Evolutionary conservation across 306 rosid genomes (phyloP).

Genomic region (Hippophae tibetana): DNA sequence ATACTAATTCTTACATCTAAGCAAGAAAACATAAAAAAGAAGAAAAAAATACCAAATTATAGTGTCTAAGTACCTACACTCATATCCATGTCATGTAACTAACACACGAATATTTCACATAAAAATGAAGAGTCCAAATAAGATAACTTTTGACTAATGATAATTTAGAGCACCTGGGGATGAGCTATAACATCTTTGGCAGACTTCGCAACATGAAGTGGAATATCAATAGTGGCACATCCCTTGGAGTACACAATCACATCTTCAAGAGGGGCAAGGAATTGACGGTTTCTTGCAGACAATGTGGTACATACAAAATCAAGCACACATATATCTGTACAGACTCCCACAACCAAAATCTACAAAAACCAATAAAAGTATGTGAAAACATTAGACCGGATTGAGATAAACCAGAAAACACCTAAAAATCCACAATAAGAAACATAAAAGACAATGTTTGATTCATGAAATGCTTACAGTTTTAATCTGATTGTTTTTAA

Average conservation of each 20-base stretch:
- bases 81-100: too few relatives aligned
- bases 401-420: background rate
- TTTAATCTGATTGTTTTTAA: constrained; percentile 64
- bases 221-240: constrained; percentile 78
- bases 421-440: constrained; percentile 15
- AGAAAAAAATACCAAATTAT: too few relatives aligned
- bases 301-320: constrained; percentile 66
- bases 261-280: constrained; percentile 69
- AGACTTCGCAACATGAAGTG: constrained; percentile 51
- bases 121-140: background rate
- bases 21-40: background rate
- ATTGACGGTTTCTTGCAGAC: constrained; percentile 59
- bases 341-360: constrained; percentile 80
- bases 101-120: too few relatives aligned
- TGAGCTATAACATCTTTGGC: constrained; percentile 53
- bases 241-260: constrained; percentile 70
- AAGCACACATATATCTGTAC: constrained; percentile 84
- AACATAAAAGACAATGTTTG: background rate
- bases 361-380: constrained; percentile 23
- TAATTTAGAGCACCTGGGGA: constrained; percentile 58
- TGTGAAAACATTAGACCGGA: constrained; percentile 8
- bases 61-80: too few relatives aligned
- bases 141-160: background rate
- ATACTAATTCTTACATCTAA: background rate
- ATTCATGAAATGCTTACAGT: constrained; percentile 33